Base-by-base conservation (phyloP, 257 asterid genomes). In the Solanum sejunctum region DNA sequence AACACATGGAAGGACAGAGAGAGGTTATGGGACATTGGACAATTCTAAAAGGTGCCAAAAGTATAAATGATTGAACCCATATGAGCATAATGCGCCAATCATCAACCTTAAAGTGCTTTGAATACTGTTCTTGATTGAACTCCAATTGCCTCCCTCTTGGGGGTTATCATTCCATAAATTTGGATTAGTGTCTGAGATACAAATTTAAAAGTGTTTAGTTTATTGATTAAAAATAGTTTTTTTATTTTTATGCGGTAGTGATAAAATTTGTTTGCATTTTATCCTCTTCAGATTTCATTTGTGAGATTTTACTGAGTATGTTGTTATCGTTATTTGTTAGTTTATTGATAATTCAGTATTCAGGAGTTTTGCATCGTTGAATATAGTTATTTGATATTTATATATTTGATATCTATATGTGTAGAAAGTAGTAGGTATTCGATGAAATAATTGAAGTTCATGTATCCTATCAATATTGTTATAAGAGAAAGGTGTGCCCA, bases 31-130 rank as follows among this genome's bases (percentile, higher is more conserved):
- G 60, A 21, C 82, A 75, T 75, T 47, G 82, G 82, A 28, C 82
- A 75, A 23, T 75, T 75, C 60, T 75, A 75, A 75, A 75, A 75
- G 60, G 82, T 47, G 64, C 82, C 63, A 51, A 77, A 77, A 77
- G 82, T 51, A 63, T 26, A 77, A 77, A 51, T 77, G 82, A 51
- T 77, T 51, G 47, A 77, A 51, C 82, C 39, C 61, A 77, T 23
- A 6, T 23, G 63, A 52, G 82, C 82, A 77, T 77, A 77, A 77
- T 77, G 82, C 82, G 63, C 82, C 82, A 77, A 77, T 77, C 82
- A 77, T 77, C 47, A 77, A 51, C 60, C 63, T 51, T 15, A 26
- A 51, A 77, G 82, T 28, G 47, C 47, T 52, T 77, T 77, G 63
- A 51, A 77, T n/a, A 77, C 82, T 77, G 26, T 77, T 49, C 17